These are phyloP conservation scores for Sarocladiaceae sp. DNA, from an alignment of 2,329 filamentous ascomycete species.

Conservation along the genomic window DNA sequence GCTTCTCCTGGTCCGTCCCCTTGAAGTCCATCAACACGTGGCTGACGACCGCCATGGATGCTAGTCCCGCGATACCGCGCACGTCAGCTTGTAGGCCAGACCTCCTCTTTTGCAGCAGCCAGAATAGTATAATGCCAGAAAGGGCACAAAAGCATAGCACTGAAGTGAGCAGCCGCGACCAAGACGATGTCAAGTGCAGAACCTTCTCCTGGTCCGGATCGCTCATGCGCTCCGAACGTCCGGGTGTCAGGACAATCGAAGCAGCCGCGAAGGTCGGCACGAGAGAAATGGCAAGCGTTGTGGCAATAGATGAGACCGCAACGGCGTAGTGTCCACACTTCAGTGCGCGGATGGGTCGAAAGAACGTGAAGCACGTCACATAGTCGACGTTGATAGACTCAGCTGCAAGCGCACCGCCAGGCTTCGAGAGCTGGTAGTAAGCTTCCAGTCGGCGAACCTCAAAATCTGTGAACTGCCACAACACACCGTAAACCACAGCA, in stretches of 20 bases:
- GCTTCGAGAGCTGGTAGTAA: constrained; percentile 60
- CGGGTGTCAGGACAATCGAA: constrained; percentile 53
- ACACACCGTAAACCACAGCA: constrained; percentile 57
- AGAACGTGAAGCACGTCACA: constrained; percentile 62
- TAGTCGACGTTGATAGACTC: constrained; percentile 73
- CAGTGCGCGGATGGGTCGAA: constrained; percentile 60
- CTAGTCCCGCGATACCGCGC: constrained; percentile 68
- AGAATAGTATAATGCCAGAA: constrained; percentile 54
- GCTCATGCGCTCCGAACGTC: constrained; percentile 37
- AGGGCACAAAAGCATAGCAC: constrained; percentile 54
- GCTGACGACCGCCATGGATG: constrained; percentile 69
- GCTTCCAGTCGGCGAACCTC: constrained; percentile 64
- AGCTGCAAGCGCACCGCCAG: constrained; percentile 55
- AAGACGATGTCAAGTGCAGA: constrained; percentile 52
- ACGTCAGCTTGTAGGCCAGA: constrained; percentile 66
- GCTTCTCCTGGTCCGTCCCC: constrained; percentile 63
- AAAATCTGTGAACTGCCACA: constrained; percentile 64
- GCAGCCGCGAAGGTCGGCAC: constrained; percentile 67
- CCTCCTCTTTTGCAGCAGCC: constrained; percentile 55
- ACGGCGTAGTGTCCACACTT: constrained; percentile 64
- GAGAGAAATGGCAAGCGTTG: constrained; percentile 61
- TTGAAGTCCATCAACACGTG: constrained; percentile 73
- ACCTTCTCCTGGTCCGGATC: constrained; percentile 43
- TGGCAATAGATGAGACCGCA: constrained; percentile 59
- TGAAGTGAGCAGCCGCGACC: constrained; percentile 57